Evolutionary conservation across 805 yeast species (phyloP), one percentile per base, ranked within the genome.

Genomic region (Metschnikowia similis): DNA sequence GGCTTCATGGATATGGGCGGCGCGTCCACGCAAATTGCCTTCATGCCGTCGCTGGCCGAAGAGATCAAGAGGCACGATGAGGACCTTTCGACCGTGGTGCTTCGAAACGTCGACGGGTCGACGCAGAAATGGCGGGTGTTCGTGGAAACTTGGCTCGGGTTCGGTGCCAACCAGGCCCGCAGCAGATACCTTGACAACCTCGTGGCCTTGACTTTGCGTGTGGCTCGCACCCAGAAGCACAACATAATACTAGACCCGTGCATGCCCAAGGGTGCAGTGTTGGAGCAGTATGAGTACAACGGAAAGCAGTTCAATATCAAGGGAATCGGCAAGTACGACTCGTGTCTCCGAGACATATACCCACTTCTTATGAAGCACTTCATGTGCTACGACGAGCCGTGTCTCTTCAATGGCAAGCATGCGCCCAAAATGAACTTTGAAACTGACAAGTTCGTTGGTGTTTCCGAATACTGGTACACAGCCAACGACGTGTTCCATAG

Each of bases 1-100:
- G 99, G 99, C 4, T 92, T 94, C 59, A 86, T 94, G 92, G 99
- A 94, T 66, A 94, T 94, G 99, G 99, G 99, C 13, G 99, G 99
- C 11, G 99, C 99, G 0, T 89, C 97, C 1, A 89, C 97, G 0
- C 99, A 94, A 63, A 81, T 94, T 21, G 96, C 98, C 8, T 94
- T 91, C 75, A 90, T 87, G 8, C 97, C 97, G 0, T 77, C 83
- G 3, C 75, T 77, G 37, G 54, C 60, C 4, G 72, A 77, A n/a
- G 90, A 89, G 53, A 66, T 85, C 7, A 67, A 64, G 27, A 77
- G 77, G 54, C 96, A 89, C 64, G 64, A 69, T 38, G 91, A 91
- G 48, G 96, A 90, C 64, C 75, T 91, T 48, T 80, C 85, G 29
- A 76, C 74, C 2, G 79, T 94, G 1, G 73, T 76, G 13, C 69